Percentiles rank a stretch among this genome's conserved stretches.
Conservation (phyloP, 108 stramenopile species). For the Parietichytrium sp. region DNA sequence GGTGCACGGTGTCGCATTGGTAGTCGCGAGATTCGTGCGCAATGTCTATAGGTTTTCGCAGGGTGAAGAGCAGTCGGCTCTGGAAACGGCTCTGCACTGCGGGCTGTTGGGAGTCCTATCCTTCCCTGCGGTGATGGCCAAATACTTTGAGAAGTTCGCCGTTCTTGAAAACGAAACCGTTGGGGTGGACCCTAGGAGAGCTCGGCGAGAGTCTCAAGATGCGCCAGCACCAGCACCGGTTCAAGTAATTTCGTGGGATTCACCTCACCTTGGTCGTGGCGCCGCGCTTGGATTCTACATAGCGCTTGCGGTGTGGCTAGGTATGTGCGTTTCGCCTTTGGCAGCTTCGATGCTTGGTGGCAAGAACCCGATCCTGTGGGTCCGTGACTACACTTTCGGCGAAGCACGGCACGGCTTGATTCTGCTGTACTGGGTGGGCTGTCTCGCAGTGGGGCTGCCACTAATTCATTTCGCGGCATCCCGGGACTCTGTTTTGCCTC, state of each 20-base stretch:
- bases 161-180: constrained; percentile 27
- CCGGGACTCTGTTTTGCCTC: constrained; percentile 3
- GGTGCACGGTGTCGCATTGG: not conserved
- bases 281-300: not conserved
- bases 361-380: not conserved
- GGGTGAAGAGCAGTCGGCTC: not conserved
- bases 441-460: not conserved
- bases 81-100: constrained; percentile 17
- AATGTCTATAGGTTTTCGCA: no score
- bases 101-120: not conserved
- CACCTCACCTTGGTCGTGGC: not conserved
- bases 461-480: not conserved
- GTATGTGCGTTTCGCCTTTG: not conserved
- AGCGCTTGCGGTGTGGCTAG: not conserved
- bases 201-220: no score
- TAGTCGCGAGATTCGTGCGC: not conserved
- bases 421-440: not conserved
- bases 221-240: not conserved
- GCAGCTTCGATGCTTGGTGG: not conserved
- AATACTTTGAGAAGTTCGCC: not conserved
- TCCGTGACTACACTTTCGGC: not conserved
- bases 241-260: not conserved
- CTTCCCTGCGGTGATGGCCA: not conserved
- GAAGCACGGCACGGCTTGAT: not conserved
- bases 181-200: not conserved